phyloP scores from a whole-genome alignment of 2,329 filamentous ascomycete species.

The Diaporthe vaccinii region DNA sequence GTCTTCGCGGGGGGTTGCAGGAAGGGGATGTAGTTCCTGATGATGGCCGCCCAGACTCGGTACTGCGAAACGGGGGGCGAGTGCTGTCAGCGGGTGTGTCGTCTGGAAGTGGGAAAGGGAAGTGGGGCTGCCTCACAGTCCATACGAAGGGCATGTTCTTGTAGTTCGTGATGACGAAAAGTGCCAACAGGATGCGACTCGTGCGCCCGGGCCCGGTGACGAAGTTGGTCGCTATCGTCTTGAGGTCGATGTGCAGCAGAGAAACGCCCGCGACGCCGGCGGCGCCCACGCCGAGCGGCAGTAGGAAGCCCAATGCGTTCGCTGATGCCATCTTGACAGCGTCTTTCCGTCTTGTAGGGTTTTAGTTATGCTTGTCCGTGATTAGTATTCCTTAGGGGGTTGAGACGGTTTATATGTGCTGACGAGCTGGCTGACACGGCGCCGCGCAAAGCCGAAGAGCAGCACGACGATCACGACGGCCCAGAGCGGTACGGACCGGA shows the following conservation, averaged over 20 bases:
- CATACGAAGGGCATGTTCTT: slow-evolving; percentile 82
- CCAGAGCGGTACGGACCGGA: slow-evolving; percentile 59
- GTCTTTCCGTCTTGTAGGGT: background rate
- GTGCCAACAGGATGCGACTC: slow-evolving; percentile 65
- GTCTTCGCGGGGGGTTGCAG: slow-evolving; percentile 41
- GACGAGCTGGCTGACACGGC: slow-evolving; percentile 44
- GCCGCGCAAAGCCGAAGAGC: slow-evolving; percentile 51
- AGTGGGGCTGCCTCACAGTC: slow-evolving; percentile 69
- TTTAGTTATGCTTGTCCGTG: no score
- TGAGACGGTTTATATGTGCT: background rate
- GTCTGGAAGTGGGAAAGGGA: background rate
- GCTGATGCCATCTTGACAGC: slow-evolving; percentile 38
- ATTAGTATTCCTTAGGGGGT: background rate
- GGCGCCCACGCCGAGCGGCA: slow-evolving; percentile 57
- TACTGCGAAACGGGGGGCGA: slow-evolving; percentile 43
- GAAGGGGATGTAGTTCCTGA: slow-evolving; percentile 48
- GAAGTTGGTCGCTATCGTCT: slow-evolving; percentile 56
- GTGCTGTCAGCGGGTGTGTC: no score
- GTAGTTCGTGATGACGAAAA: slow-evolving; percentile 74
- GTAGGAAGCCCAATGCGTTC: slow-evolving; percentile 45
- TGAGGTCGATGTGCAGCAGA: slow-evolving; percentile 60
- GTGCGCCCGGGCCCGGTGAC: slow-evolving; percentile 67
- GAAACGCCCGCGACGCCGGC: slow-evolving; percentile 59
- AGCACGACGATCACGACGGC: slow-evolving; percentile 54
- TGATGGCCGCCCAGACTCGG: slow-evolving; percentile 53